A percentile compares a stretch with the other conserved stretches of the same genome.
These are phyloP conservation scores for Candida tropicalis DNA, from an alignment of 1,139 yeast genomes.

Conservation along the genomic window DNA sequence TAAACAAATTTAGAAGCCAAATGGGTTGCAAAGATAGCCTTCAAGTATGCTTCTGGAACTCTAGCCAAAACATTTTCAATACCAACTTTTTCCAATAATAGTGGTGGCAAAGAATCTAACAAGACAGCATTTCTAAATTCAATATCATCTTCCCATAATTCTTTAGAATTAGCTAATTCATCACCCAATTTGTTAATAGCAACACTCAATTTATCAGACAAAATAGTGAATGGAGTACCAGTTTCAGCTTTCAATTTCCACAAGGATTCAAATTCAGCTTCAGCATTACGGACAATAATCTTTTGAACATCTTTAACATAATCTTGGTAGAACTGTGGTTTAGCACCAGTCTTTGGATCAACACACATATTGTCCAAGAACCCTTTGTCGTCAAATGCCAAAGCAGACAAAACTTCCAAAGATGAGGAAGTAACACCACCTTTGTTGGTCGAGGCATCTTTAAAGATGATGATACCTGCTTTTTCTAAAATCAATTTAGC, in stretches of 20 bases:
- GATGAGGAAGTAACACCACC: slow-evolving; percentile 99
- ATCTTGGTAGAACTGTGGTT: slow-evolving; percentile 75
- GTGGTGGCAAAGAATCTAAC: slow-evolving; percentile 75
- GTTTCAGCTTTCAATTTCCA: slow-evolving; percentile 76
- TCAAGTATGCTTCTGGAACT: slow-evolving; percentile 86
- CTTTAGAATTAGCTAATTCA: slow-evolving; percentile 80
- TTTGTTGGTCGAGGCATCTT: slow-evolving; percentile 96
- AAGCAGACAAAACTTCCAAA: slow-evolving; percentile 90
- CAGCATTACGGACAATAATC: slow-evolving; percentile 76
- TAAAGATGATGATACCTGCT: slow-evolving; percentile 85
- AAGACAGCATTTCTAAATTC: slow-evolving; percentile 78
- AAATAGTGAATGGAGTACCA: slow-evolving; percentile 71
- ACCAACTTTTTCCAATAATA: slow-evolving; percentile 75
- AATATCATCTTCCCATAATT: slow-evolving; percentile 82
- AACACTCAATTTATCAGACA: slow-evolving; percentile 82
- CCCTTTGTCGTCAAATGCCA: slow-evolving; percentile 84
- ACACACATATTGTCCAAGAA: slow-evolving; percentile 80
- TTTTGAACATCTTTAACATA: slow-evolving; percentile 85
- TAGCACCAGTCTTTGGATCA: slow-evolving; percentile 47
- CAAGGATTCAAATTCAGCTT: slow-evolving; percentile 80
- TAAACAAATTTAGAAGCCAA: slow-evolving; percentile 90
- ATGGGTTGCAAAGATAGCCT: slow-evolving; percentile 88
- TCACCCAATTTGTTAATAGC: slow-evolving; percentile 90
- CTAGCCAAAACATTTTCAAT: slow-evolving; percentile 68
- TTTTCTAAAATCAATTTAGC: slow-evolving; percentile 85